Evolutionary conservation across 495 filamentous ascomycete species (phyloP).

Genomic region (Penicillium ucsense): DNA sequence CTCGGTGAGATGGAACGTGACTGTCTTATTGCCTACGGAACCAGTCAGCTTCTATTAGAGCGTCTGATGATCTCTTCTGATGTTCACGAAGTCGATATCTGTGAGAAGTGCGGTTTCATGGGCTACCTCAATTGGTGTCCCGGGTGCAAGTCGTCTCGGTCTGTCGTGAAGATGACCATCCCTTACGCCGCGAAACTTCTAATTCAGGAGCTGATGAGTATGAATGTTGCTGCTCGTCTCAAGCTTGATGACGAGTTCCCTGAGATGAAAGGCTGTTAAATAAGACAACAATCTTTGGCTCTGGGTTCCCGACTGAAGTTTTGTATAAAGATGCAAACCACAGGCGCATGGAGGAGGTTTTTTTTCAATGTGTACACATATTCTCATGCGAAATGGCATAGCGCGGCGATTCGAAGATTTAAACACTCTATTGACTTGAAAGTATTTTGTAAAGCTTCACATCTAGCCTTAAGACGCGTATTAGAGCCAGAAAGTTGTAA

Average conservation of each 20-base stretch:
- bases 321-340: too few relatives aligned
- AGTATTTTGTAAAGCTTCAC: neutral
- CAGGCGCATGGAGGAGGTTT: neutral
- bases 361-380: conserved; percentile 7
- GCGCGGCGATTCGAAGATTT: conserved; percentile 20
- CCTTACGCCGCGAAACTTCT: conserved; percentile 98
- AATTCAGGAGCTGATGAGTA: conserved; percentile 92
- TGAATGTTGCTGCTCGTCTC: conserved; percentile 87
- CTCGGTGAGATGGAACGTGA: conserved; percentile 99
- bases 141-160: conserved; percentile 70
- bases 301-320: too few relatives aligned
- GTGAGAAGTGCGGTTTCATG: conserved; percentile 86
- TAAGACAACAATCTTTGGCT: neutral
- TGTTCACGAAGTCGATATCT: conserved; percentile 83
- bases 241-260: conserved; percentile 90
- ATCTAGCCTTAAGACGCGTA: too few relatives aligned
- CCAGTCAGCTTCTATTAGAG: conserved; percentile 84
- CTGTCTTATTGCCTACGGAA: conserved; percentile 92
- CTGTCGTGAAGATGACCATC: conserved; percentile 84
- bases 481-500: too few relatives aligned
- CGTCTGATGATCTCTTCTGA: conserved; percentile 90
- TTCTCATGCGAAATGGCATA: conserved; percentile 19
- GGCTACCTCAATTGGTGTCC: conserved; percentile 90
- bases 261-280: conserved; percentile 32
- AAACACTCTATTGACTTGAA: neutral